Percentiles rank a stretch among this genome's conserved stretches.
phyloP scores from a whole-genome alignment of 257 asterid genomes.

The Solanum phureja region DNA sequence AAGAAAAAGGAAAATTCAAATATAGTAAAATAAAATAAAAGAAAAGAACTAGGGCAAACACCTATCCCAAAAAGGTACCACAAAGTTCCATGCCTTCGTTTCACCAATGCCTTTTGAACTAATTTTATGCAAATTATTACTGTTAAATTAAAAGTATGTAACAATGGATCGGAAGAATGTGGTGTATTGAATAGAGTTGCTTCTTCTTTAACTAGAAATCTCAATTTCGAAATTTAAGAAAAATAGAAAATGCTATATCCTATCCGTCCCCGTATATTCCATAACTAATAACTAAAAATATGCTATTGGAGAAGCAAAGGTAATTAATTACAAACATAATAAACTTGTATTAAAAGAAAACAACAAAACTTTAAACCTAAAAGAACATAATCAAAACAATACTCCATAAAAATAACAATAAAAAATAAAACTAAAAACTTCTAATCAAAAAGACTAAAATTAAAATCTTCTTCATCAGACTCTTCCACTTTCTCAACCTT shows the following conservation, averaged over 20 bases:
- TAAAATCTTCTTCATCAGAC: conserved; percentile 1
- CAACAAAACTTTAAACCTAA: background rate
- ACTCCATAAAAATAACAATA: background rate
- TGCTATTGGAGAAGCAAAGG: background rate
- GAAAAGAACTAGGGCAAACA: background rate
- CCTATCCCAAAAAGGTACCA: background rate
- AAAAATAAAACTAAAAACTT: background rate
- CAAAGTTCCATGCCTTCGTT: no score
- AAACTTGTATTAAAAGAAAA: background rate
- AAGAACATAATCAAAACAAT: background rate
- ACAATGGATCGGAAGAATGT: no score
- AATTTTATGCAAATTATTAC: background rate
- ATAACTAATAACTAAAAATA: background rate
- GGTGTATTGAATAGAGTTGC: no score
- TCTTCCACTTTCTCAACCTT: conserved; percentile 1
- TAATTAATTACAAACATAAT: background rate
- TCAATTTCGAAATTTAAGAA: no score
- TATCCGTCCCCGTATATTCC: no score
- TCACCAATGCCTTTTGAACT: no score
- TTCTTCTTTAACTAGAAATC: no score
- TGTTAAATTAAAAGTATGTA: no score
- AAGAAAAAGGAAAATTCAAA: no score
- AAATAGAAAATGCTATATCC: no score
- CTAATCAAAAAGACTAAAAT: background rate
- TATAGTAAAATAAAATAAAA: background rate